Percentiles rank a stretch among this genome's conserved stretches.
Conservation (phyloP, 116 monocot genomes). For the Trichopus zeylanicus region DNA sequence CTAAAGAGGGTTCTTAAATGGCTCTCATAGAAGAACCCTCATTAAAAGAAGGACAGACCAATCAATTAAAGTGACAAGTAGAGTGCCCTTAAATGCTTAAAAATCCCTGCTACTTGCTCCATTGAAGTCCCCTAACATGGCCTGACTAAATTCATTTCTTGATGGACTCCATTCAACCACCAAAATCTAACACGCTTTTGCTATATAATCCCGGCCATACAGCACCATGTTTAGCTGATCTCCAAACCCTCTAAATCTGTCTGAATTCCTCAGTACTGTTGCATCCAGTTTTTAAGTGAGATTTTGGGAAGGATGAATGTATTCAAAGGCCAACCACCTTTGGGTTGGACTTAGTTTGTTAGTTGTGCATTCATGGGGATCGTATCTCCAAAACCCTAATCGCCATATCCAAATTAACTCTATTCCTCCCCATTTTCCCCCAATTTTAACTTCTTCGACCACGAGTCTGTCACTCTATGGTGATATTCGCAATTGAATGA, state of each 20-base stretch:
- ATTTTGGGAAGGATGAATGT: not conserved
- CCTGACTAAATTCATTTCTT: not conserved
- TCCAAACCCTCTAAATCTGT: not conserved
- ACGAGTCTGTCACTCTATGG: no score
- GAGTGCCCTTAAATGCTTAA: conserved; percentile 74
- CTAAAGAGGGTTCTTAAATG: conserved; percentile 77
- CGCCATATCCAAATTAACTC: not conserved
- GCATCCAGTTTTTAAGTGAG: not conserved
- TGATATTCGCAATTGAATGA: not conserved
- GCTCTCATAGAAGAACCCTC: conserved; percentile 61
- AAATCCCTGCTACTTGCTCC: conserved; percentile 12
- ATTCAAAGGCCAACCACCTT: not conserved
- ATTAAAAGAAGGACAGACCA: conserved; percentile 66
- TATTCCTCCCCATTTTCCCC: no score
- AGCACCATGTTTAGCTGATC: not conserved
- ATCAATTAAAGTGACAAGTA: conserved; percentile 83
- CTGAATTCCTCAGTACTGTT: not conserved
- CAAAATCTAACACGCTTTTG: conserved; percentile 1
- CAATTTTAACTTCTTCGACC: no score
- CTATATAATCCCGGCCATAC: no score
- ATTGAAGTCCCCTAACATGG: not conserved
- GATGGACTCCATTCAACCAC: not conserved
- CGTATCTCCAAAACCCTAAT: not conserved
- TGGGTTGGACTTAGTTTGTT: not conserved
- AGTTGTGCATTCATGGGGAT: not conserved